Evolutionary conservation across 176 grass and related monocot genomes (phyloP), one percentile per base, ranked within the genome.

Genomic region (Raddia guianensis): DNA sequence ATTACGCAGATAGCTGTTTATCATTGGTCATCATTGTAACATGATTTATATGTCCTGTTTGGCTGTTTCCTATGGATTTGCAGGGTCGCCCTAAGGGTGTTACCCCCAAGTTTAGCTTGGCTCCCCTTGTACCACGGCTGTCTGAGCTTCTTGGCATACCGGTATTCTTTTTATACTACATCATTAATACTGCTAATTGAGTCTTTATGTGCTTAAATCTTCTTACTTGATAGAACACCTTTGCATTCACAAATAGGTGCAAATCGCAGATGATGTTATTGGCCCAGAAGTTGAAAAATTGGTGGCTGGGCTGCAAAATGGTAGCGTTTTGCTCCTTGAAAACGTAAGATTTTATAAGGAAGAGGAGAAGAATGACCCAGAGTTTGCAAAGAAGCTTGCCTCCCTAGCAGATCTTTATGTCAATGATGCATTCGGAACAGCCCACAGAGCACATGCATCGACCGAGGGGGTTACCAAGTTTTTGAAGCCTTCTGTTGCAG

Each of bases 281-380:
- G 91, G 91, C 13, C 91, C 82, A 43, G 91, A 93, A 32, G 88
- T 93, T 77, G 91, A 85, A 18, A 93, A 88, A 56, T 72, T 88
- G 74, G 87, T 93, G 21, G 18, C 78, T 35, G 69, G 8, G 13
- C 67, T 88, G 46, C 58, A 82, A 64, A 90, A 90, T 50, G 91
- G 91, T 56, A 37, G 85, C 56, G 88, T 90, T 71, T 60, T 90
- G 82, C 91, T 93, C 61, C 91, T 93, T 0, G 91, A 93, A 79
- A 93, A 93, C n/a, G 88, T 93, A 18, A 90, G 91, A 50, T 93
- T 93, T 51, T 93, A 93, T 76, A 90, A 93, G 86, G 88, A 93
- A 58, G 91, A 93, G 72, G 91, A 90, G 82, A 93, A 93, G 77
- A 93, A 93, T 68, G 91, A 93, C 9, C 91, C 88, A 18, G 88